These are phyloP conservation scores for Salvia sclarea DNA, from an alignment of 305 asterid genomes.

Conservation along the genomic window DNA sequence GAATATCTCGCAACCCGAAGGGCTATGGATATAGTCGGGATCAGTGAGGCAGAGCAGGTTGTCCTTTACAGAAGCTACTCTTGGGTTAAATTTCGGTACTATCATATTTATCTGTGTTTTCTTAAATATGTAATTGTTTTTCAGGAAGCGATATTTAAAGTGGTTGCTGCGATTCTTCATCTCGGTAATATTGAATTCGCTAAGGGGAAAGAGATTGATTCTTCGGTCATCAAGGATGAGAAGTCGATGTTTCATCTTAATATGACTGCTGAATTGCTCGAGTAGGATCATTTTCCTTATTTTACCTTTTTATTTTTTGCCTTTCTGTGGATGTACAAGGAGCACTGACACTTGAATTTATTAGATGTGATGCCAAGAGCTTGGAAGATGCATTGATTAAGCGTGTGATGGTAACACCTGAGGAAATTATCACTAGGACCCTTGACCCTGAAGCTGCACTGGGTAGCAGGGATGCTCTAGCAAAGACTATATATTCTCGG, in stretches of 20 bases:
- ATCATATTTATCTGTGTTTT: conserved; percentile 1
- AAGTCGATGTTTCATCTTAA: conserved; percentile 80
- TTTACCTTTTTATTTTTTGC: conserved; percentile 18
- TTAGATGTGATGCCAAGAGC: conserved; percentile 91
- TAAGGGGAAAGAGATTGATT: conserved; percentile 88
- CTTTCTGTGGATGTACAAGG: conserved; percentile 9
- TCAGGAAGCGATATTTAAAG: conserved; percentile 93
- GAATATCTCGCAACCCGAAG: conserved; percentile 87
- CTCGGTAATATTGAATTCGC: conserved; percentile 91
- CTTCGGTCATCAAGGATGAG: conserved; percentile 87
- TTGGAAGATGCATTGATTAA: conserved; percentile 93
- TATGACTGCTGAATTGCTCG: conserved; percentile 78
- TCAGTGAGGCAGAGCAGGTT: conserved; percentile 88
- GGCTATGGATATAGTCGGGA: conserved; percentile 98
- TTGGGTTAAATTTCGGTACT: conserved; percentile 18
- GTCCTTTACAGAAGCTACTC: conserved; percentile 16
- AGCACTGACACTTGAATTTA: conserved; percentile 33
- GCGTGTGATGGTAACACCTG: conserved; percentile 99
- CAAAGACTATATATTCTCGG: conserved; percentile 88
- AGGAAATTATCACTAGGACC: conserved; percentile 91
- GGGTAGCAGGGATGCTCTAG: conserved; percentile 96
- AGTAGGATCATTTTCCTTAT: conserved; percentile 45
- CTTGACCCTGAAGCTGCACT: conserved; percentile 93
- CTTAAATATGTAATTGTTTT: conserved; percentile 29
- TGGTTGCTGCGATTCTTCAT: conserved; percentile 93